Conservation (phyloP, 768 basidiomycete species). For the Leccinum olivaceopallidum region DNA sequence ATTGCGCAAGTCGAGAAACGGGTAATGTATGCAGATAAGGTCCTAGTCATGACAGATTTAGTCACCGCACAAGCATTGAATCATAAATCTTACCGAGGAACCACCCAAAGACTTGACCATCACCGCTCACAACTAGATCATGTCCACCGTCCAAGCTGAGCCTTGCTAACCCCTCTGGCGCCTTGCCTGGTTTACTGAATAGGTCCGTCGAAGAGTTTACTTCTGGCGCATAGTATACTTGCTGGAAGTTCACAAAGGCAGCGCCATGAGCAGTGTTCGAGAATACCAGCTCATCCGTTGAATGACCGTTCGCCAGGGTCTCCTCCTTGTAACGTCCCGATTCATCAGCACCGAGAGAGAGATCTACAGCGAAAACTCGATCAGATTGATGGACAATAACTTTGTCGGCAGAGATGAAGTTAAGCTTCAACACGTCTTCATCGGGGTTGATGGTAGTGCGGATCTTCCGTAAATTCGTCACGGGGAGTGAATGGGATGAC, state of each 20-base stretch:
- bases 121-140: conserved; percentile 60
- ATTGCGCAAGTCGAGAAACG: conserved; percentile 50
- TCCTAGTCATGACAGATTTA: conserved; percentile 12
- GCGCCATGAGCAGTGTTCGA: conserved; percentile 42
- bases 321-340: conserved; percentile 48
- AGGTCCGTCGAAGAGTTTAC: conserved; percentile 45
- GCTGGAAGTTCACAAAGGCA: conserved; percentile 70
- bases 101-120: conserved; percentile 71
- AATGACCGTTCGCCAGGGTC: conserved; percentile 53
- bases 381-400: conserved; percentile 60
- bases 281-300: conserved; percentile 57
- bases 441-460: conserved; percentile 47
- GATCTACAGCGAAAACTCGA: conserved; percentile 50
- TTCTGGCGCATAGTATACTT: conserved; percentile 59
- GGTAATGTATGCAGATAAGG: conserved; percentile 52
- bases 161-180: conserved; percentile 58
- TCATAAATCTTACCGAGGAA: conserved; percentile 54
- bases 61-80: neutral
- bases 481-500: conserved; percentile 32
- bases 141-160: conserved; percentile 76
- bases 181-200: conserved; percentile 72
- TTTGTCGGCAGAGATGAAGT: conserved; percentile 56
- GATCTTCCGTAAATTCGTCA: conserved; percentile 52
- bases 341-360: conserved; percentile 46
- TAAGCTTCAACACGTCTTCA: conserved; percentile 47